Evolutionary conservation across 2,329 filamentous ascomycete genomes (phyloP).

Genomic region (Sarocladium oryzae): DNA sequence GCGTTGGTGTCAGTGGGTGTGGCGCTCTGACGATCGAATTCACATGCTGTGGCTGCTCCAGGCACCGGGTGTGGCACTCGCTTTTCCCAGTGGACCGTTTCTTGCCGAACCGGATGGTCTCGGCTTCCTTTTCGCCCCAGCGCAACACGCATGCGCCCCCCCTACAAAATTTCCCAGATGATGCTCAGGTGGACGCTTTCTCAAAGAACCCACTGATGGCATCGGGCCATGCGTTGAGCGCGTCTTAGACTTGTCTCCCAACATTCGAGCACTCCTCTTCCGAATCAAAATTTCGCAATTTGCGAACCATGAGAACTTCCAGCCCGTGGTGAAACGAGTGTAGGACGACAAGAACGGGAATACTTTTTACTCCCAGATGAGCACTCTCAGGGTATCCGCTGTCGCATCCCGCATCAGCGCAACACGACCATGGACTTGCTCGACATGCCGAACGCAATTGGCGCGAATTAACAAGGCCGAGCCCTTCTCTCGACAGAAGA

Average conservation of each 20-base stretch:
- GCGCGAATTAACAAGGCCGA: conserved; percentile 23
- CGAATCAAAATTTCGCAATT: neutral
- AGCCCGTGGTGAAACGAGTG: neutral
- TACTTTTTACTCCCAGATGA: conserved; percentile 28
- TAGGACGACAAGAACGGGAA: neutral
- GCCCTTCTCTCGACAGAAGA: conserved; percentile 11
- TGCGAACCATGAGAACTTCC: neutral
- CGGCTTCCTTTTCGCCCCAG: conserved; percentile 3
- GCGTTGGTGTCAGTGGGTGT: neutral
- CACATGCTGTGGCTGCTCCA: neutral
- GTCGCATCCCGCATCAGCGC: conserved; percentile 31
- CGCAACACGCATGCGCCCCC: neutral
- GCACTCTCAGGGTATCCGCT: conserved; percentile 31
- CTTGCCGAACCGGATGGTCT: conserved; percentile 4
- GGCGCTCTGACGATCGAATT: neutral
- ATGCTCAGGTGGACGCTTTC: neutral
- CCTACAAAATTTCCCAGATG: conserved; percentile 9
- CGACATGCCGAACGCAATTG: conserved; percentile 36
- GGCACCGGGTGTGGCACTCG: conserved; percentile 1
- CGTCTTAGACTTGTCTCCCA: neutral
- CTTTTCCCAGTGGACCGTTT: neutral
- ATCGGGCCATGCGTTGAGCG: neutral
- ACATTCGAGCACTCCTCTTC: neutral
- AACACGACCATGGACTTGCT: conserved; percentile 38
- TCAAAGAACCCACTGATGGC: neutral